These are phyloP conservation scores for Apiotrichum gamsii DNA, from an alignment of 1,284 basidiomycete species.

Conservation along the genomic window DNA sequence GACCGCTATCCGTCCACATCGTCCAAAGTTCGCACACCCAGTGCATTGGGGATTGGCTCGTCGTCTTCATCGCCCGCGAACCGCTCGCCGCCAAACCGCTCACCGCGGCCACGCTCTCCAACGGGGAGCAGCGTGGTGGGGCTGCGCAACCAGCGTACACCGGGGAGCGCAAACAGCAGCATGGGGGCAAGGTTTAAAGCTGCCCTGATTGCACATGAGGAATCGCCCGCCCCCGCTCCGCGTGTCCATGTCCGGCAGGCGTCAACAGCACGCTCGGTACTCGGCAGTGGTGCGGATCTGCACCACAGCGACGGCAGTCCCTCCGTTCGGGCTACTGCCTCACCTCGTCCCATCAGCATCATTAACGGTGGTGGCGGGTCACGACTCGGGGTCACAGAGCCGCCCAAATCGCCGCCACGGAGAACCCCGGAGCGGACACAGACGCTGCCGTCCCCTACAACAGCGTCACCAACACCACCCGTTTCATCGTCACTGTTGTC, in stretches of 20 bases:
- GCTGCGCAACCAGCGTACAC: no score
- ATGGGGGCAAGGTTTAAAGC: not conserved
- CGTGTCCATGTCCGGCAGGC: not conserved
- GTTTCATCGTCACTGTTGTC: slow-evolving; percentile 12
- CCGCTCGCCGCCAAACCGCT: not conserved
- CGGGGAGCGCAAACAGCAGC: not conserved
- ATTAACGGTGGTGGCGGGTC: no score
- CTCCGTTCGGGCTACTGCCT: no score
- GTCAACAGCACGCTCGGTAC: not conserved
- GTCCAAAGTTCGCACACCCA: not conserved
- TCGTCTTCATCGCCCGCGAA: not conserved
- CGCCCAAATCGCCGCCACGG: no score
- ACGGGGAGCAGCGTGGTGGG: not conserved
- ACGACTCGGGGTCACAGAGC: no score
- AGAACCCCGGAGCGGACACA: no score
- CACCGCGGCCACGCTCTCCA: not conserved
- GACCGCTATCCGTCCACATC: not conserved
- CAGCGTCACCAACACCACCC: no score
- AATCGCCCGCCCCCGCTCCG: not conserved
- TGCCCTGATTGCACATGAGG: not conserved
- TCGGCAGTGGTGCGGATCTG: no score
- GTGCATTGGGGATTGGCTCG: not conserved
- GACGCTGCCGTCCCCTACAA: no score
- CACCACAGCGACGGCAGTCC: no score
- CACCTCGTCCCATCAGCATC: no score